A percentile compares a stretch with the other conserved stretches of the same genome.
These are phyloP conservation scores for Neurospora sp. DNA, from an alignment of 495 filamentous ascomycete species.

Conservation along the genomic window DNA sequence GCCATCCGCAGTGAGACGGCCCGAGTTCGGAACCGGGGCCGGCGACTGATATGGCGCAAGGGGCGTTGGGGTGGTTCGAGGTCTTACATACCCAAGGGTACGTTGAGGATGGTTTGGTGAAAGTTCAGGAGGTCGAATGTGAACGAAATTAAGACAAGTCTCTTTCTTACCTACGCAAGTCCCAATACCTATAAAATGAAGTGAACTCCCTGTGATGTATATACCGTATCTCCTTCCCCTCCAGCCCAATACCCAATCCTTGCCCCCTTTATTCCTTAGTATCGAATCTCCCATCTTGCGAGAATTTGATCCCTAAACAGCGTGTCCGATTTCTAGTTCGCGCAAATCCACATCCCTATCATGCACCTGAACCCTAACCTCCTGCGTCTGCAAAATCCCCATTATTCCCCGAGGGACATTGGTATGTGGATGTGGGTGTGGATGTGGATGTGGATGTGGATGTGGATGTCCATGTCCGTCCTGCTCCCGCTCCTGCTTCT, in stretches of 20 bases:
- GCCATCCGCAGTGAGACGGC: no score
- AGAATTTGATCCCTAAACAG: not conserved
- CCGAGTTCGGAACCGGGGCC: no score
- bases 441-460: not conserved
- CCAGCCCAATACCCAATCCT: not conserved
- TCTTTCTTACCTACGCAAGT: not conserved
- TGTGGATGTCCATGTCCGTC: not conserved
- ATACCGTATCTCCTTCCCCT: not conserved
- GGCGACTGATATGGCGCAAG: no score
- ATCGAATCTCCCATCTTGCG: not conserved
- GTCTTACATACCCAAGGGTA: no score
- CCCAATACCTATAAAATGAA: not conserved
- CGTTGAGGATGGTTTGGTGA: no score
- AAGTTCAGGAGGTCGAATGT: not conserved
- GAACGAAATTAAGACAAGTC: not conserved
- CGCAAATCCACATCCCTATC: not conserved
- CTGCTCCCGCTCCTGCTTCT: not conserved
- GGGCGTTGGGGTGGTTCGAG: no score
- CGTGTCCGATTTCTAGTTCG: not conserved
- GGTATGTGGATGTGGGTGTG: not conserved
- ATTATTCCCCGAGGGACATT: not conserved
- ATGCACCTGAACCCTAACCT: conserved; percentile 8
- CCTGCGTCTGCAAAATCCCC: conserved; percentile 9
- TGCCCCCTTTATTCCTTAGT: not conserved
- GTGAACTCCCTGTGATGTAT: not conserved